Evolutionary conservation across 108 stramenopile genomes (phyloP), one percentile per base, ranked within the genome.

Genomic region (Nannochloropsis oceanica): DNA sequence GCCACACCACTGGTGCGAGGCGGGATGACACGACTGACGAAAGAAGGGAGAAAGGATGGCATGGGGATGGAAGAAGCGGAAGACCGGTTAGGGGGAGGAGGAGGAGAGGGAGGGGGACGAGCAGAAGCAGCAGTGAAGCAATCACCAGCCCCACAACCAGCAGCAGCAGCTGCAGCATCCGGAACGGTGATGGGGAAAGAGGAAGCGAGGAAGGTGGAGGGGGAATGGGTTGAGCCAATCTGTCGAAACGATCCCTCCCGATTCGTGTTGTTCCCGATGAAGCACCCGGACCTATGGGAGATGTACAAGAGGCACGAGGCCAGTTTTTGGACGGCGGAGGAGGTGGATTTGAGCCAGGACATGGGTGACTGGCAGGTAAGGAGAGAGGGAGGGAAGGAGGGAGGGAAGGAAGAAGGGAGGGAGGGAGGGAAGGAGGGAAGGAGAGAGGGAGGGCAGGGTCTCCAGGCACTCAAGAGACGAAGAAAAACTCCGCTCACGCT

Each of bases 241-340:
- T 82, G 80, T 43, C 42, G 25, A 1, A 25, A 79, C 1, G 85
- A 85, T 79, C 12, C 43, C 2, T 93, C 94, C 11, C 92, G 96
- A 1, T 97, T 95, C 88, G 94, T 94, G 13, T 91, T 97, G 26
- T 96, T 97, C 81, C 96, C 96, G 13, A 93, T 97, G 44, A 92
- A 93, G 83, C 92, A 96, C 85, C 85, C 93, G 25, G 96, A 95
- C 91, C 88, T 96, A 2, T 95, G 87, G 87, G 25, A 44, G 13
- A 43, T 59, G 24, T 86, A 86, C 85, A 86, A 84, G 59, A 27
- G 79, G 82, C 80, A 84, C 34, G 88, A 80, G 43, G 83, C 85
- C 12, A 43, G 79, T 20, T 83, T 83, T n/a, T 81, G 82, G 85
- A 86, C 88, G 27, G 82, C 82, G 25, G 80, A 89, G 46, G 88